A percentile compares a stretch with the other conserved stretches of the same genome.
Evolutionary conservation across 257 asterid species (phyloP).

Genomic region (Rehmannia glutinosa): DNA sequence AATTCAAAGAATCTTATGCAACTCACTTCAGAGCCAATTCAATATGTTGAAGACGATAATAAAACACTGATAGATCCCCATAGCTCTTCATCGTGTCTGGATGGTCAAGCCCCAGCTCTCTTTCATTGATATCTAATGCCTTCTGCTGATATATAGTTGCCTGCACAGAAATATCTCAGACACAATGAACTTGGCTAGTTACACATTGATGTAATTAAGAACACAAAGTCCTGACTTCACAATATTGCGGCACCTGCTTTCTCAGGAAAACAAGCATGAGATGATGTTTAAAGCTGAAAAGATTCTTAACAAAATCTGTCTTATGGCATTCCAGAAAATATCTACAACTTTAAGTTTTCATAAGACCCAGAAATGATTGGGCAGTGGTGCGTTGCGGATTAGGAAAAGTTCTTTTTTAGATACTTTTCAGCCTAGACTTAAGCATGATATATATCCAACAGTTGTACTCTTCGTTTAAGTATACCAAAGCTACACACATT

Average conservation of each 20-base stretch:
- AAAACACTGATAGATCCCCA: conserved; percentile 97
- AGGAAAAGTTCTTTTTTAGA: too few species aligned
- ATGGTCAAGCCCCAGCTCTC: conserved; percentile 99
- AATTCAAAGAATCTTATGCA: conserved; percentile 19
- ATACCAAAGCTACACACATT: not conserved
- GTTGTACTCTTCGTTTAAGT: not conserved
- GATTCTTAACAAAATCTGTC: not conserved
- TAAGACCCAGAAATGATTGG: conserved; percentile 4
- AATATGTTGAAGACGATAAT: conserved; percentile 97
- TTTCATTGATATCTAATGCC: conserved; percentile 96
- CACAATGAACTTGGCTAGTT: conserved; percentile 9
- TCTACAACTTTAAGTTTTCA: not conserved
- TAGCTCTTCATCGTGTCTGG: conserved; percentile 99
- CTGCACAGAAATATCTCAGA: conserved; percentile 36
- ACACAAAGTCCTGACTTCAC: conserved; percentile 6
- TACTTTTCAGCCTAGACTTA: not conserved
- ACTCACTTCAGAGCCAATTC: conserved; percentile 96
- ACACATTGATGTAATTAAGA: not conserved
- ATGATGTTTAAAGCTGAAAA: conserved; percentile 5
- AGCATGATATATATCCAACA: not conserved
- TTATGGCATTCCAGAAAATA: not conserved
- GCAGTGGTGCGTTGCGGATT: too few species aligned
- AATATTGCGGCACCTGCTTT: not conserved
- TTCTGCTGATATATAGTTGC: conserved; percentile 97
- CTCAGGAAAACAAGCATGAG: not conserved